phyloP scores from a whole-genome alignment of 73 alveolate species.

The Blepharisma stoltei region DNA sequence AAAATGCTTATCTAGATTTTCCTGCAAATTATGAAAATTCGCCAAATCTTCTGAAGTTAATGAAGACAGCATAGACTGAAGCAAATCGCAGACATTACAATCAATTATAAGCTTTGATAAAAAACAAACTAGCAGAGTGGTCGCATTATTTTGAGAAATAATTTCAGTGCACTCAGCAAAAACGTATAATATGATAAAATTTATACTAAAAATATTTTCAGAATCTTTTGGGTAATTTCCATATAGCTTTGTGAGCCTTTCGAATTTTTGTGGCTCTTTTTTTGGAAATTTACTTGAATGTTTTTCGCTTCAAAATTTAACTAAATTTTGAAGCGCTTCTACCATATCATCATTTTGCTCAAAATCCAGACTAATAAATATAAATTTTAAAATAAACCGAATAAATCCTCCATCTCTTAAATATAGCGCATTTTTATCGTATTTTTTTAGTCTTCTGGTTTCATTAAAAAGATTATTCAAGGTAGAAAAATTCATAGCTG shows the following conservation, averaged over 20 bases:
- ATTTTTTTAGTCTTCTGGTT: neutral
- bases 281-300: neutral
- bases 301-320: neutral
- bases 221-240: neutral
- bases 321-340: neutral
- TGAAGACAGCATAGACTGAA: neutral
- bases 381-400: neutral
- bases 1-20: neutral
- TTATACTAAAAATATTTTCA: neutral
- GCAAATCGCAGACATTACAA: neutral
- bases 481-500: neutral
- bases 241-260: neutral
- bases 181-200: slow-evolving; percentile 1
- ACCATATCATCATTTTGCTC: neutral
- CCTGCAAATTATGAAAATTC: neutral
- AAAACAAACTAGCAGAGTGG: neutral
- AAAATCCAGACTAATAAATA: neutral
- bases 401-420: slow-evolving; percentile 29
- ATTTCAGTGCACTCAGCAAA: slow-evolving; percentile 23
- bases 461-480: neutral
- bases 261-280: neutral
- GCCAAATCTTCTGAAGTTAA: neutral
- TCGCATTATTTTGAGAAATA: neutral
- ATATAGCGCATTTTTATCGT: neutral
- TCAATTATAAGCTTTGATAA: neutral